Base-by-base conservation (phyloP, 2,329 filamentous ascomycete species). In the Fusarium sp. region DNA sequence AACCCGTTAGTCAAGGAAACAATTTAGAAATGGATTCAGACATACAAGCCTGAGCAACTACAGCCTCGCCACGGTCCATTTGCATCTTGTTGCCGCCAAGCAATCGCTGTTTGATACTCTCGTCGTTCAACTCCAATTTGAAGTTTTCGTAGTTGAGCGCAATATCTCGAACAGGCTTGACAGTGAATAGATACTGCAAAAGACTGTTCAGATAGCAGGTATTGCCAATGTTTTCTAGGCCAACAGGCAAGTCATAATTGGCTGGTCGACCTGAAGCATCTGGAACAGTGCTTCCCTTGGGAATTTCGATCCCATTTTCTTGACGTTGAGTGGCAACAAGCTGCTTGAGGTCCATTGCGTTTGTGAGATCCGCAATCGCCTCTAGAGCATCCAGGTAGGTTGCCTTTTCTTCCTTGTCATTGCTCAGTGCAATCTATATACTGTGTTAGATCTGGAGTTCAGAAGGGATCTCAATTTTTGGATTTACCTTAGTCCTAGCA, bases 181-280 rank as follows among this genome's bases (percentile, higher is more conserved):
- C 90, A 0, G 95, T 97, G 81, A 97, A 98, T 75, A 98, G 93
- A 80, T 97, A 98, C 78, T 99, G 96, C 11, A 99, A 87, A 58
- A 99, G 89, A 83, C 96, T 98, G 85, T 99, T 99, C 64, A 99
- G 88, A 79, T 99, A 99, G 82, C 96, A 99, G 0, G 97, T 99
- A 79, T 99, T 99, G 68, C 96, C 95, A 66, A 98, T 97, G 77
- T 98, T 99, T 72, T 92, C 89, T 7, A 98, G 88, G 0, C 96
- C 96, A 24, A 97, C 93, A 0, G 96, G 96, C 82, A 94, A 91
- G 34, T 89, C 86, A 56, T 83, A 77, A 64, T 85, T 78, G 16
- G 79, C 78, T 4, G 77, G 64, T 42, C 62, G 71, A 18, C 50
- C 40, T 20, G 50, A 52, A 24, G 13, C 47, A 40, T 62, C 42